phyloP scores from a whole-genome alignment of 768 basidiomycete genomes.

The Tricholomella constricta region DNA sequence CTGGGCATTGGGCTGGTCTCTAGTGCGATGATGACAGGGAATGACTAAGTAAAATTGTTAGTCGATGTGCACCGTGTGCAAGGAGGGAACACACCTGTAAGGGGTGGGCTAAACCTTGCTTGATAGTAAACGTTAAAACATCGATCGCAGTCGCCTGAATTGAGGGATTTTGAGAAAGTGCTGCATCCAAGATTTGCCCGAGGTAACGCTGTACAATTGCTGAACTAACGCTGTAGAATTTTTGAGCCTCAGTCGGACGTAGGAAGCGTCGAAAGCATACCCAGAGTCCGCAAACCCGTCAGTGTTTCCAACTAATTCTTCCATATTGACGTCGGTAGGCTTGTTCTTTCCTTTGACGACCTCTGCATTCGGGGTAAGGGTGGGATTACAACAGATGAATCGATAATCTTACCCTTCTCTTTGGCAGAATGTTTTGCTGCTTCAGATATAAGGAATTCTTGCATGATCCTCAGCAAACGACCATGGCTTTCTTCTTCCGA shows the following conservation, averaged over 20 bases:
- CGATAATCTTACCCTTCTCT: constrained; percentile 55
- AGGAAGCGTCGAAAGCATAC: constrained; percentile 44
- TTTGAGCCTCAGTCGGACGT: background rate
- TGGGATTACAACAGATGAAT: background rate
- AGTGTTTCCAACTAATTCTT: constrained; percentile 92
- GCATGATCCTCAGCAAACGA: constrained; percentile 82
- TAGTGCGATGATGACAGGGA: constrained; percentile 90
- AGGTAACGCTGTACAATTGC: constrained; percentile 94
- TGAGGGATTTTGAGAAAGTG: constrained; percentile 65
- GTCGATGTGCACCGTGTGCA: background rate
- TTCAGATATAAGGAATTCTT: constrained; percentile 88
- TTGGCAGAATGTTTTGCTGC: constrained; percentile 73
- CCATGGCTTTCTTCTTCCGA: constrained; percentile 70
- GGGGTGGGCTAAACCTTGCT: constrained; percentile 94
- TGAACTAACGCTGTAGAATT: constrained; percentile 75
- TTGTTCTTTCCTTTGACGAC: constrained; percentile 46
- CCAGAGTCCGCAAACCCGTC: constrained; percentile 97
- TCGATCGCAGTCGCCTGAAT: constrained; percentile 88
- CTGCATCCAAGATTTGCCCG: constrained; percentile 76
- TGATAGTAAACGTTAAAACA: constrained; percentile 89
- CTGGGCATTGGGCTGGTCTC: constrained; percentile 73
- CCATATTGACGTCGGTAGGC: constrained; percentile 73
- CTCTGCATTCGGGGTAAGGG: constrained; percentile 30
- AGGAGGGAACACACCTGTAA: constrained; percentile 59
- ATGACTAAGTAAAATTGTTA: constrained; percentile 53